Percentiles rank a stretch among this genome's conserved stretches.
These are phyloP conservation scores for Phialocephala subalpina DNA, from an alignment of 2,329 filamentous ascomycete species.

Conservation along the genomic window DNA sequence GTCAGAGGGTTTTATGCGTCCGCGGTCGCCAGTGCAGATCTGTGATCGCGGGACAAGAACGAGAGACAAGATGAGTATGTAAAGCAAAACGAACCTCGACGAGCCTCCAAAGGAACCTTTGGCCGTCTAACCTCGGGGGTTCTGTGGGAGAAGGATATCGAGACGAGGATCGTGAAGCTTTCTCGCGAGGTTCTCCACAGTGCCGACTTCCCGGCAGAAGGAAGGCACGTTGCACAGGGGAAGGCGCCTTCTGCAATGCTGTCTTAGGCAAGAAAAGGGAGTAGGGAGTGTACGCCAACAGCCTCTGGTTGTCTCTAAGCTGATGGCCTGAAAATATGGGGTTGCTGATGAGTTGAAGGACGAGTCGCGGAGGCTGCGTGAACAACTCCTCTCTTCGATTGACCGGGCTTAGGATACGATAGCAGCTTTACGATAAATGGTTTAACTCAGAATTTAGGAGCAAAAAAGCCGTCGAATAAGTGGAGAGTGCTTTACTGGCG, in stretches of 20 bases:
- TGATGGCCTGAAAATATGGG: background rate
- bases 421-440: conserved; percentile 5
- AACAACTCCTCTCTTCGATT: background rate
- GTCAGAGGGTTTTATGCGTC: background rate
- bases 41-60: conserved; percentile 1
- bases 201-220: background rate
- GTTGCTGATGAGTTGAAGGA: conserved; percentile 1
- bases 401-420: conserved; percentile 2
- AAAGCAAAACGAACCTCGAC: background rate
- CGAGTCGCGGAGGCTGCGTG: conserved; percentile 4
- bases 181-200: background rate
- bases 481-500: conserved; percentile 4
- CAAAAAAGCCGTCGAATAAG: conserved; percentile 4
- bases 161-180: background rate
- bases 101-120: background rate
- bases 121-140: background rate
- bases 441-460: background rate
- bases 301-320: background rate
- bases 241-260: background rate
- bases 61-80: background rate
- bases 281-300: conserved; percentile 10
- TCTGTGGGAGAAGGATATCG: background rate
- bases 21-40: background rate
- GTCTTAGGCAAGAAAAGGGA: background rate
- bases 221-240: background rate